Evolutionary conservation across 2,329 filamentous ascomycete species (phyloP), one percentile per base, ranked within the genome.

Genomic region (Ilyonectria destructans): DNA sequence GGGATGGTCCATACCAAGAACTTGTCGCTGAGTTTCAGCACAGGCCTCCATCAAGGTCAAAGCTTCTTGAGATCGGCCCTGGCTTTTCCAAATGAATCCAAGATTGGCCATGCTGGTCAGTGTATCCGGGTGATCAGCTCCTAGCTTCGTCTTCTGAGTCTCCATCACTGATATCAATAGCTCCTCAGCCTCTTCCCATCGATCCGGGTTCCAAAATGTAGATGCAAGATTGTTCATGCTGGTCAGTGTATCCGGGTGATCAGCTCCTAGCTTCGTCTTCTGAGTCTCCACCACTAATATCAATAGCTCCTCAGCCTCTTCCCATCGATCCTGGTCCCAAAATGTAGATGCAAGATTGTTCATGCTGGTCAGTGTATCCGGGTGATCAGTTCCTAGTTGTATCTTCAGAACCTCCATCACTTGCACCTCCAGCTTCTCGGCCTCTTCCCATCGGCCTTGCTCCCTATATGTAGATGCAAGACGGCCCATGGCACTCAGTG

Each of bases 381-480:
- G 17, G 17, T 19, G 40, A 6, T 4, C 10, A n/a, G n/a, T 17
- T 17, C 59, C 51, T 2, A 62, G 40, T 3, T 43, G 12, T 6
- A n/a, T 8, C 31, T 33, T 33, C 8, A 1, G 31, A 12, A 6
- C 2, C 31, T 33, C 31, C 31, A 23, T 23, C 3, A 23, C 21
- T 23, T 23, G 21, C 21, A 23, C 21, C 21, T 23, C 21, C 21
- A 23, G 21, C 21, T 23, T 23, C 23, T 31, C 43, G 5, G 60
- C 60, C 43, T 63, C 43, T n/a, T 57, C n/a, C 31, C 21, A 33
- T 12, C 33, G 45, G 12, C 61, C 52, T n/a, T 63, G 19, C 8
- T 1, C 2, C 6, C 4, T 29, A 15, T 58, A 58, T 31, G 10
- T 21, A 13, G 10, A 15, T 1, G 21, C 3, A 23, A 48, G 19